These are phyloP conservation scores for Colletotrichum scovillei DNA, from an alignment of 2,329 filamentous ascomycete species.

Conservation along the genomic window DNA sequence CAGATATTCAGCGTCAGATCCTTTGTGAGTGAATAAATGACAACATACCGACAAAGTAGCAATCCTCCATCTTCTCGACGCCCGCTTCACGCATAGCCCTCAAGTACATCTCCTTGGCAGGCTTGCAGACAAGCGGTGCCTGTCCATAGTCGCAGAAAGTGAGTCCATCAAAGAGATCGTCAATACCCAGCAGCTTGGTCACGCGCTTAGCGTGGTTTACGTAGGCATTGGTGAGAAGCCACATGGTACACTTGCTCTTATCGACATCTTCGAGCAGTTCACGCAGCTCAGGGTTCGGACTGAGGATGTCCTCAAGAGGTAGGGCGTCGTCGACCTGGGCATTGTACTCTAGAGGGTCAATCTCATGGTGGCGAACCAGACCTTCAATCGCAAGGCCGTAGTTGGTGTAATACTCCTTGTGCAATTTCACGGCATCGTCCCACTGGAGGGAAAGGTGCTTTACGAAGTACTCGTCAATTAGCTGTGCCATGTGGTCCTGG, in stretches of 20 bases:
- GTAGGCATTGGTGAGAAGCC: constrained; percentile 98
- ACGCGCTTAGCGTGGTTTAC: constrained; percentile 88
- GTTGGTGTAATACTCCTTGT: constrained; percentile 92
- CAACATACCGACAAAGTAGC: constrained; percentile 91
- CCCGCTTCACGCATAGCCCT: constrained; percentile 92
- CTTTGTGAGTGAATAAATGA: background rate
- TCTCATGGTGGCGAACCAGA: constrained; percentile 91
- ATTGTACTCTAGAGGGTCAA: constrained; percentile 96
- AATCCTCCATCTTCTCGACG: constrained; percentile 74
- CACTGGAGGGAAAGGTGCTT: constrained; percentile 78
- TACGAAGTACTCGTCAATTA: constrained; percentile 76
- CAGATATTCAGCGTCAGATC: constrained; percentile 1
- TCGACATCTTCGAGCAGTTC: constrained; percentile 86
- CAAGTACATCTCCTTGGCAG: constrained; percentile 81
- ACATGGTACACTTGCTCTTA: constrained; percentile 82
- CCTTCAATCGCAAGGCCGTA: constrained; percentile 99
- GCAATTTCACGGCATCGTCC: constrained; percentile 86
- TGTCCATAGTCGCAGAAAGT: constrained; percentile 92
- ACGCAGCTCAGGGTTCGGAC: constrained; percentile 79
- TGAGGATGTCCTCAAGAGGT: constrained; percentile 86
- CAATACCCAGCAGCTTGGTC: constrained; percentile 81
- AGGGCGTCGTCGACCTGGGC: constrained; percentile 93
- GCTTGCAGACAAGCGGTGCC: constrained; percentile 86
- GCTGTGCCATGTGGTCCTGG: constrained; percentile 85
- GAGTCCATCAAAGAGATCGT: constrained; percentile 92